Evolutionary conservation across 345 rosid genomes (phyloP).

Genomic region (Trapa incisa): DNA sequence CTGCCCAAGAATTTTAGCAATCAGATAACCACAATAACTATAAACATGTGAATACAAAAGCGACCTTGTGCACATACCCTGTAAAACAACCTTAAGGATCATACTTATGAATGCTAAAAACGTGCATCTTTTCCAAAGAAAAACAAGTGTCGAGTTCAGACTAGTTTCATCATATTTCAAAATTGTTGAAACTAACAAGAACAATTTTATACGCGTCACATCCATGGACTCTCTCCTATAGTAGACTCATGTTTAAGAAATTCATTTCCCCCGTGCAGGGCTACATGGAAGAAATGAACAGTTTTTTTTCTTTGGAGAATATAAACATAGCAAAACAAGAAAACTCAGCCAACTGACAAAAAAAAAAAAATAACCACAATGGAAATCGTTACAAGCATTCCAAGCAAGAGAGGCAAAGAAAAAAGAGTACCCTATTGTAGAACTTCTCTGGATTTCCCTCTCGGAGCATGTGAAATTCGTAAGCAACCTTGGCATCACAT

Average conservation of each 20-base stretch:
- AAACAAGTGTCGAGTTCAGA: not conserved
- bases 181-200: not conserved
- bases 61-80: not conserved
- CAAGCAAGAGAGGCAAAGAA: not conserved
- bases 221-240: not conserved
- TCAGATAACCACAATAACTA: not conserved
- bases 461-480: slow-evolving; percentile 65
- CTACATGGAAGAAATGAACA: not conserved
- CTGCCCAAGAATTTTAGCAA: slow-evolving; percentile 19
- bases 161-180: not conserved
- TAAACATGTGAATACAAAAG: too few species aligned
- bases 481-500: slow-evolving; percentile 84
- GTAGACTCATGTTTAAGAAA: not conserved
- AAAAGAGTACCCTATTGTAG: slow-evolving; percentile 47
- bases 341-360: not conserved
- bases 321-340: not conserved
- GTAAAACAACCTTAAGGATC: not conserved
- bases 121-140: too few species aligned
- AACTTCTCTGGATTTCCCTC: slow-evolving; percentile 79
- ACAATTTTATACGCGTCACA: not conserved
- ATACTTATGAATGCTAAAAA: not conserved
- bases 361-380: not conserved
- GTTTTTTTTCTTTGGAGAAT: not conserved
- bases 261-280: not conserved
- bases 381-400: not conserved